A percentile compares a stretch with the other conserved stretches of the same genome.
phyloP scores from a whole-genome alignment of 2,329 filamentous ascomycete species.

The Huntiella bhutanensis region DNA sequence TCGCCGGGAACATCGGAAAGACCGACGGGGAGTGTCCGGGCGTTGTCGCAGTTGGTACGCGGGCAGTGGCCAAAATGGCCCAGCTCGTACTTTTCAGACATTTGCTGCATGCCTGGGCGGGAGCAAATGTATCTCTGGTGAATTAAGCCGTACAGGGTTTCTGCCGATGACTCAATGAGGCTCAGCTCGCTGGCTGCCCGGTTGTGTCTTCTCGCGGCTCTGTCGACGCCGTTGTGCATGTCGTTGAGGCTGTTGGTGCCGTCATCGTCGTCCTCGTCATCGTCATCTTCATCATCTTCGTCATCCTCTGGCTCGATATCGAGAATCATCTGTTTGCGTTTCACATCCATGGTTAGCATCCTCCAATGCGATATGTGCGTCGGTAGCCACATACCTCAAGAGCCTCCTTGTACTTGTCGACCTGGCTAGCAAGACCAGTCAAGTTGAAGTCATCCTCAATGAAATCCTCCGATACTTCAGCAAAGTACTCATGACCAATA shows the following conservation, averaged over 20 bases:
- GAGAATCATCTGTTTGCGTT: constrained; percentile 57
- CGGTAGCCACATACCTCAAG: constrained; percentile 41
- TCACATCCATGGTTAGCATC: constrained; percentile 12
- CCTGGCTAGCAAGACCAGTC: constrained; percentile 83
- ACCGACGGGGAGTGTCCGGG: constrained; percentile 81
- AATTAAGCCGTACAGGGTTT: constrained; percentile 93
- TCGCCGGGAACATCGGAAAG: constrained; percentile 87
- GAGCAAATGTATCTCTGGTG: constrained; percentile 98
- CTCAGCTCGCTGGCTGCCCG: constrained; percentile 84
- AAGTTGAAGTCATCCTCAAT: constrained; percentile 99
- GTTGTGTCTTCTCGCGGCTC: constrained; percentile 51
- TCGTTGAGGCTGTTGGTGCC: constrained; percentile 24
- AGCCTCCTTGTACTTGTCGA: constrained; percentile 97
- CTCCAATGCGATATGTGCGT: no score
- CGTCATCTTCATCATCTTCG: constrained; percentile 68
- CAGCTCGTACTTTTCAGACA: constrained; percentile 97
- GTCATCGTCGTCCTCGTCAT: constrained; percentile 54
- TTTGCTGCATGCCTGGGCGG: constrained; percentile 87
- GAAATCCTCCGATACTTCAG: constrained; percentile 95
- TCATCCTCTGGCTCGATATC: constrained; percentile 95
- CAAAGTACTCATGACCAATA: constrained; percentile 95
- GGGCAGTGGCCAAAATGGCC: constrained; percentile 92
- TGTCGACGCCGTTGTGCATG: constrained; percentile 16
- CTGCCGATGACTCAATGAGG: constrained; percentile 92
- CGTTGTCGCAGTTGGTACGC: constrained; percentile 78